Percentiles rank a stretch among this genome's conserved stretches.
phyloP scores from a whole-genome alignment of 2,329 filamentous ascomycete genomes.

The Aspergillus alliaceus region DNA sequence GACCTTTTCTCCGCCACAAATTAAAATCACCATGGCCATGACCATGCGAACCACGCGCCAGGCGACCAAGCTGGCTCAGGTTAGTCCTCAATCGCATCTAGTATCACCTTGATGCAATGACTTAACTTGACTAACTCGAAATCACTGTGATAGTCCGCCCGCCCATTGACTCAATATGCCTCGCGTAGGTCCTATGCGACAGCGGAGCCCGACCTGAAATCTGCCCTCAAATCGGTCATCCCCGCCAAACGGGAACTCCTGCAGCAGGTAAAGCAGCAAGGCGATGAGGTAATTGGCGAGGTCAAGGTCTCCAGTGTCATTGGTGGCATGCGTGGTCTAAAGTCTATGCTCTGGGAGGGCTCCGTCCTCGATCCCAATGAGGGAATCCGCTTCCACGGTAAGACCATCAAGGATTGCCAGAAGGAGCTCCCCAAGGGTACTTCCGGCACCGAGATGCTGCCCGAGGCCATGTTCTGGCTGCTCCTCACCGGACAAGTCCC shows the following conservation, averaged over 20 bases:
- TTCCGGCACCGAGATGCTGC: slow-evolving; percentile 89
- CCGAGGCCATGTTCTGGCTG: slow-evolving; percentile 99
- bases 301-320: slow-evolving; percentile 93
- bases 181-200: slow-evolving; percentile 51
- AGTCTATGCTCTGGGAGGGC: slow-evolving; percentile 98
- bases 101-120: background rate
- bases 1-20: background rate
- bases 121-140: background rate
- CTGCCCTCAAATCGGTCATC: slow-evolving; percentile 78
- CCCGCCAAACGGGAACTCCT: slow-evolving; percentile 91
- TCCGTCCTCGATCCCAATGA: slow-evolving; percentile 95
- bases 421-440: slow-evolving; percentile 88
- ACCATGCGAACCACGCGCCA: slow-evolving; percentile 39
- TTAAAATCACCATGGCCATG: slow-evolving; percentile 25
- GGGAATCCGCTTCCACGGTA: slow-evolving; percentile 96
- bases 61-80: slow-evolving; percentile 39
- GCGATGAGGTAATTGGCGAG: slow-evolving; percentile 80
- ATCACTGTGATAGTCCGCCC: slow-evolving; percentile 9
- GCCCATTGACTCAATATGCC: slow-evolving; percentile 19
- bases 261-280: slow-evolving; percentile 87
- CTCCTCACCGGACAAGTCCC: slow-evolving; percentile 91
- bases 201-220: slow-evolving; percentile 85
- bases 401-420: slow-evolving; percentile 98
- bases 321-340: slow-evolving; percentile 95
- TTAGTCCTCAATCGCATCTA: slow-evolving; percentile 13